phyloP scores from a whole-genome alignment of 2,329 filamentous ascomycete species.

The Alternaria consortialis region DNA sequence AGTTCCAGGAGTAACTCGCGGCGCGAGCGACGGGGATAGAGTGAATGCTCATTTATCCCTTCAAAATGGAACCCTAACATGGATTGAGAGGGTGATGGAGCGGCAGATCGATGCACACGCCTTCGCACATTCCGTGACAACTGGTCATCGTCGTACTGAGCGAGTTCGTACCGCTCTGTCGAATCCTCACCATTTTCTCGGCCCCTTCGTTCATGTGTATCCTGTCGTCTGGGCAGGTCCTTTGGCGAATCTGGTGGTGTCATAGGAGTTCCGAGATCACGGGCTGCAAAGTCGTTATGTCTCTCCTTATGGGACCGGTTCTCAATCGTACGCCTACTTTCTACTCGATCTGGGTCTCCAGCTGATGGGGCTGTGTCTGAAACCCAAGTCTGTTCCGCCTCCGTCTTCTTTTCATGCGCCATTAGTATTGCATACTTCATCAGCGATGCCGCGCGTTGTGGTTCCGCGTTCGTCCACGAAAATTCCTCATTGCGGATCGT shows the following conservation, averaged over 20 bases:
- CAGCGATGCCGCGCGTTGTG: constrained; percentile 2
- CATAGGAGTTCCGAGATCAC: not conserved
- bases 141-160: not conserved
- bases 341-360: not conserved
- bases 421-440: constrained; percentile 13
- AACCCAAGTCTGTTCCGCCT: constrained; percentile 5
- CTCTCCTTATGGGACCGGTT: not conserved
- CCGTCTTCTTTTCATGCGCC: constrained; percentile 5
- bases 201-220: not conserved
- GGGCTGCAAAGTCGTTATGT: not conserved
- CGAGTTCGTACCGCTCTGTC: not conserved
- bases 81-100: constrained; percentile 4
- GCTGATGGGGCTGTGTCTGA: not conserved
- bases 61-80: not conserved
- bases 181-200: not conserved
- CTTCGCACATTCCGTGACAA: not conserved
- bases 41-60: not conserved
- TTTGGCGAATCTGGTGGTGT: not conserved
- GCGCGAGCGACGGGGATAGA: not conserved
- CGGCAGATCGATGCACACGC: not conserved
- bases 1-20: constrained; percentile 7
- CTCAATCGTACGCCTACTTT: not conserved
- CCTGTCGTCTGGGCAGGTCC: not conserved
- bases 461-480: constrained; percentile 5
- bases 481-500: constrained; percentile 1